Percentiles rank a stretch among this genome's conserved stretches.
phyloP scores from a whole-genome alignment of 495 filamentous ascomycete genomes.

The Lophiotrema nucula region DNA sequence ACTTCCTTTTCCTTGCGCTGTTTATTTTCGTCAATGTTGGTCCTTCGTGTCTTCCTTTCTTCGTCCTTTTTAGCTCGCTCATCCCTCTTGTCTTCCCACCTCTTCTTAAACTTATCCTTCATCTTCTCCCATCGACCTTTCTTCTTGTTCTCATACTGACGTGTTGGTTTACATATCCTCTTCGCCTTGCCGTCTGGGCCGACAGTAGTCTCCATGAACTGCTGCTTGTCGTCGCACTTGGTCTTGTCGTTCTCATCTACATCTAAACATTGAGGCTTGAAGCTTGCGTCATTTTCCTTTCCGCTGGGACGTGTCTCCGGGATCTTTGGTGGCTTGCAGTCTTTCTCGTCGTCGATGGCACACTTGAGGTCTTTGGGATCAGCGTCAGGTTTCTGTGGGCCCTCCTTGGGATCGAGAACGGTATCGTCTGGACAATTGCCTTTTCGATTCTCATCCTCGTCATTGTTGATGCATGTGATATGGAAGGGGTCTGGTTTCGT shows the following conservation, averaged over 20 bases:
- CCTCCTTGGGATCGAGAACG: conserved; percentile 2
- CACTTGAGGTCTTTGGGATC: conserved; percentile 4
- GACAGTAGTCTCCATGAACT: background rate
- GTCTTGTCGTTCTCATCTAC: conserved; percentile 1
- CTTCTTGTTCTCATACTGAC: conserved; percentile 7
- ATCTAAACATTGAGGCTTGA: conserved; percentile 3
- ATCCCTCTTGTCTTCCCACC: conserved; percentile 4
- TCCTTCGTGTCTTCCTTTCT: no score
- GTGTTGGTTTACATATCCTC: background rate
- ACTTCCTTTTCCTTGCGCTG: no score
- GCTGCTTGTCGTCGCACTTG: conserved; percentile 5
- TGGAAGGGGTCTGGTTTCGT: conserved; percentile 2
- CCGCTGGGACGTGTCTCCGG: conserved; percentile 5
- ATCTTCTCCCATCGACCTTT: background rate
- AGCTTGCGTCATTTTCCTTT: conserved; percentile 8
- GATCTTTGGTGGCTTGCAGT: conserved; percentile 9
- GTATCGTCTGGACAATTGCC: conserved; percentile 8
- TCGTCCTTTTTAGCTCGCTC: conserved; percentile 4
- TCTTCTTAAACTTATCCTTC: conserved; percentile 11
- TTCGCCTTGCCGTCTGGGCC: conserved; percentile 12
- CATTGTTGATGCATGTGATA: background rate
- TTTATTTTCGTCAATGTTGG: no score
- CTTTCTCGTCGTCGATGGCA: conserved; percentile 14
- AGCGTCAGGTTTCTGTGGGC: conserved; percentile 1
- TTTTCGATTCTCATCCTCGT: conserved; percentile 3